Conservation (phyloP, 2,329 filamentous ascomycete species). For the Epichloe brachyelytri region DNA sequence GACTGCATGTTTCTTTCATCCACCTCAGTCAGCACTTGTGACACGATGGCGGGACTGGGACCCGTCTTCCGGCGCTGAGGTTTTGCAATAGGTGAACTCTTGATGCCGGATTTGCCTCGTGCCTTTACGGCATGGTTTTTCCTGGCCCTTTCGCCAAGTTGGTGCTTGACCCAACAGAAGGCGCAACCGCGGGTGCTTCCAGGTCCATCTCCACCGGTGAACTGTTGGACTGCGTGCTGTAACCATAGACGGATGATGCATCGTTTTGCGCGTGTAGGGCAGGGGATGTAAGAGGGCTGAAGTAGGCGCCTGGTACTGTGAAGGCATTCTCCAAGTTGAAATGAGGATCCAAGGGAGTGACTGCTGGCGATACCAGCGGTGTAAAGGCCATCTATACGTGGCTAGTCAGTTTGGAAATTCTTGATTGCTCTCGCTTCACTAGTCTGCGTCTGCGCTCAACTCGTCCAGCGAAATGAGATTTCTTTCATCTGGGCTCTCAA, state of each 20-base stretch:
- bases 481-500: not conserved
- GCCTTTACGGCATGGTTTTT: slow-evolving; percentile 41
- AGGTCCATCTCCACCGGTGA: slow-evolving; percentile 47
- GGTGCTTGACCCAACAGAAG: slow-evolving; percentile 25
- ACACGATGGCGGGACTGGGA: slow-evolving; percentile 41
- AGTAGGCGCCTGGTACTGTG: slow-evolving; percentile 58
- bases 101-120: slow-evolving; percentile 39
- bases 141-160: slow-evolving; percentile 39
- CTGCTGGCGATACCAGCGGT: slow-evolving; percentile 70
- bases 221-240: slow-evolving; percentile 32
- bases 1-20: slow-evolving; percentile 25
- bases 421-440: not conserved
- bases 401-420: not conserved
- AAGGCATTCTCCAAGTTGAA: slow-evolving; percentile 49
- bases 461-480: too few species aligned
- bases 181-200: slow-evolving; percentile 26
- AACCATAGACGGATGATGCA: slow-evolving; percentile 30
- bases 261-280: slow-evolving; percentile 62
- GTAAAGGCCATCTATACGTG: slow-evolving; percentile 56
- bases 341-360: slow-evolving; percentile 63
- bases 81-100: slow-evolving; percentile 63
- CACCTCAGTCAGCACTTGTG: slow-evolving; percentile 42
- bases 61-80: slow-evolving; percentile 42
- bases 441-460: too few species aligned
- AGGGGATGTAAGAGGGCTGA: slow-evolving; percentile 72